Evolutionary conservation across 495 filamentous ascomycete species (phyloP).

Genomic region (Hypoxylon trugodes): DNA sequence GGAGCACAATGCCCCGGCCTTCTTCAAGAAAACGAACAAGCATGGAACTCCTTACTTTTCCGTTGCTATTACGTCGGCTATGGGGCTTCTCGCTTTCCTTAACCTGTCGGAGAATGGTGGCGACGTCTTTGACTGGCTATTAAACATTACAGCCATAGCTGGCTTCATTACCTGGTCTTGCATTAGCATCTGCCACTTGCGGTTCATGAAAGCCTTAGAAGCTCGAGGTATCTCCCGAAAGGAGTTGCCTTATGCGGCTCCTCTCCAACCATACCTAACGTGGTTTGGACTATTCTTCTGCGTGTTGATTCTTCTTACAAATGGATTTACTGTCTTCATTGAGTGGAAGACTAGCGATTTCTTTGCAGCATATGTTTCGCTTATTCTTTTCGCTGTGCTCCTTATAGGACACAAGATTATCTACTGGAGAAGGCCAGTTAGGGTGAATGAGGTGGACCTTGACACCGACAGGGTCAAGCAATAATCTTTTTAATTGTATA

Average conservation of each 20-base stretch:
- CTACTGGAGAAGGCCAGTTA: conserved; percentile 39
- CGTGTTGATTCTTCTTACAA: conserved; percentile 69
- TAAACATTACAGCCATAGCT: conserved; percentile 71
- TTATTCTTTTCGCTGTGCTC: conserved; percentile 68
- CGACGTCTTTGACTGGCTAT: conserved; percentile 64
- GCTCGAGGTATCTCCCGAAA: conserved; percentile 63
- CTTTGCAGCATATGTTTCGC: conserved; percentile 68
- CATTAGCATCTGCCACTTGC: conserved; percentile 66
- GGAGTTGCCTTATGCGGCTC: conserved; percentile 64
- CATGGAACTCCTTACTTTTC: conserved; percentile 54
- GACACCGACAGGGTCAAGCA: conserved; percentile 36
- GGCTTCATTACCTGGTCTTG: conserved; percentile 74
- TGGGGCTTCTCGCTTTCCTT: conserved; percentile 63
- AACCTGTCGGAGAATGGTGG: conserved; percentile 59
- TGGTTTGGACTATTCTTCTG: conserved; percentile 71
- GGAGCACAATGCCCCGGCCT: conserved; percentile 66
- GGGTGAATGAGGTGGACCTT: conserved; percentile 43
- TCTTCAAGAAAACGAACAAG: conserved; percentile 50
- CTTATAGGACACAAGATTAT: conserved; percentile 66
- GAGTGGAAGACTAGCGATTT: conserved; percentile 65
- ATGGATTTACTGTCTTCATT: conserved; percentile 76
- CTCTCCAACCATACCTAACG: conserved; percentile 66
- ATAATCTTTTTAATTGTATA: conserved; percentile 10
- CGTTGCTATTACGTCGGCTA: conserved; percentile 50
- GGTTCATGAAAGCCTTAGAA: conserved; percentile 67